Evolutionary conservation across 2,329 filamentous ascomycete genomes (phyloP).

Genomic region (Epichloe gansuensis): DNA sequence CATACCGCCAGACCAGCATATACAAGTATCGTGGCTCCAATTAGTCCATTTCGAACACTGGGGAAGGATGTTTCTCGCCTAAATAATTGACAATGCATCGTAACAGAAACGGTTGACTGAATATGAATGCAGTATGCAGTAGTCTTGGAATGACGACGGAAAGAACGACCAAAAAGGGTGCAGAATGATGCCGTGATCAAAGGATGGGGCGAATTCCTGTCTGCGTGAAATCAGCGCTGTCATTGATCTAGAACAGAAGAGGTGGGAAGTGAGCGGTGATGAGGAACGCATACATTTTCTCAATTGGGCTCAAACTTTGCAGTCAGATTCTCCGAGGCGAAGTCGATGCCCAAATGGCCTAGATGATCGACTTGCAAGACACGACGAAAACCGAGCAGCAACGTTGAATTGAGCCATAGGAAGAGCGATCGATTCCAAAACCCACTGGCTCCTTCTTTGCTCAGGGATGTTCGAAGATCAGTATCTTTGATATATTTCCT

Average conservation of each 20-base stretch:
- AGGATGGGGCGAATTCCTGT: background rate
- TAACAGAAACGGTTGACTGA: conserved; percentile 30
- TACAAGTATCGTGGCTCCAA: conserved; percentile 25
- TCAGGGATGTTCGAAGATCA: background rate
- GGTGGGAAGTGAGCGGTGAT: background rate
- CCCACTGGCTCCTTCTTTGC: conserved; percentile 13
- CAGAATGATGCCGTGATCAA: conserved; percentile 7
- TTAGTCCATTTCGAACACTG: conserved; percentile 20
- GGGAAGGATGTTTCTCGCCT: conserved; percentile 9
- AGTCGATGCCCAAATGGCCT: conserved; percentile 2
- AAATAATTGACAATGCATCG: conserved; percentile 17
- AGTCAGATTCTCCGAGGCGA: background rate
- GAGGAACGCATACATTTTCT: background rate
- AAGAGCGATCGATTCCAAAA: conserved; percentile 14
- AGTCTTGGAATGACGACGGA: conserved; percentile 18
- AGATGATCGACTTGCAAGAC: conserved; percentile 21
- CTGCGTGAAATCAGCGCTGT: background rate
- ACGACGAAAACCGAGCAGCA: conserved; percentile 19
- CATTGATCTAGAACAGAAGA: background rate
- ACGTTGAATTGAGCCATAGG: conserved; percentile 18
- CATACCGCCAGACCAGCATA: conserved; percentile 29
- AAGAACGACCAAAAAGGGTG: conserved; percentile 8
- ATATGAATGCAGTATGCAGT: conserved; percentile 19
- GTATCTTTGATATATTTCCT: background rate
- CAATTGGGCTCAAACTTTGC: background rate